These are phyloP conservation scores for Noccaea caerulescens DNA, from an alignment of 345 rosid species.

Conservation along the genomic window DNA sequence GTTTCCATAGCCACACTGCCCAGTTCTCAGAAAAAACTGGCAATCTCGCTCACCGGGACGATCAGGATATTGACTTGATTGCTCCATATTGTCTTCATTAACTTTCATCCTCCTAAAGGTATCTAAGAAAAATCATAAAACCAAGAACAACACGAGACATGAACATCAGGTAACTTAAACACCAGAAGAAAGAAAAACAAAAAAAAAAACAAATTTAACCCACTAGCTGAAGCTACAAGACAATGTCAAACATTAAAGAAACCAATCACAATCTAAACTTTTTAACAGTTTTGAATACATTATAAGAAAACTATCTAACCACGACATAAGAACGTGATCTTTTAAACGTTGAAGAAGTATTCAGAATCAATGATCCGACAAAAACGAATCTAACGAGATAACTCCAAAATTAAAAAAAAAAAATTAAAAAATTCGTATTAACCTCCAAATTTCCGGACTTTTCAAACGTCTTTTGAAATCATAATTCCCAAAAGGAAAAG, in stretches of 20 bases:
- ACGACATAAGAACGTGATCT: constrained; percentile 25
- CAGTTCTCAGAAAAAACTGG: constrained; percentile 65
- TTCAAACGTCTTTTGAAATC: constrained; percentile 10
- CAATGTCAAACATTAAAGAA: constrained; percentile 32
- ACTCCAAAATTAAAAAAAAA: constrained; percentile 1
- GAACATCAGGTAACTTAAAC: constrained; percentile 10
- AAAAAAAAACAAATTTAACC: neutral
- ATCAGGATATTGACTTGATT: constrained; percentile 62
- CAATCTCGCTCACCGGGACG: constrained; percentile 85
- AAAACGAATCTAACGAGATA: constrained; percentile 31
- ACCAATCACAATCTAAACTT: constrained; percentile 30
- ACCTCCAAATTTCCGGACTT: constrained; percentile 12
- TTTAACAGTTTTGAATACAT: constrained; percentile 12
- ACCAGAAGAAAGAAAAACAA: neutral
- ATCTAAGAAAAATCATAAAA: constrained; percentile 44
- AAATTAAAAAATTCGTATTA: constrained; percentile 29
- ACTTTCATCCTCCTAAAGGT: constrained; percentile 59
- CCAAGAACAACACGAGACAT: constrained; percentile 9
- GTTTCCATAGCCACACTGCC: constrained; percentile 71
- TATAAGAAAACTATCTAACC: constrained; percentile 14
- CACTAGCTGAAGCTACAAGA: constrained; percentile 9
- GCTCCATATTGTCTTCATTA: constrained; percentile 52
- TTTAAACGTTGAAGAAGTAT: constrained; percentile 17
- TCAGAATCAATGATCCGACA: constrained; percentile 38
- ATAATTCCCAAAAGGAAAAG: neutral